Percentiles rank a stretch among this genome's conserved stretches.
phyloP scores from a whole-genome alignment of 2,329 filamentous ascomycete genomes.

The Phialemonium atrogriseum region DNA sequence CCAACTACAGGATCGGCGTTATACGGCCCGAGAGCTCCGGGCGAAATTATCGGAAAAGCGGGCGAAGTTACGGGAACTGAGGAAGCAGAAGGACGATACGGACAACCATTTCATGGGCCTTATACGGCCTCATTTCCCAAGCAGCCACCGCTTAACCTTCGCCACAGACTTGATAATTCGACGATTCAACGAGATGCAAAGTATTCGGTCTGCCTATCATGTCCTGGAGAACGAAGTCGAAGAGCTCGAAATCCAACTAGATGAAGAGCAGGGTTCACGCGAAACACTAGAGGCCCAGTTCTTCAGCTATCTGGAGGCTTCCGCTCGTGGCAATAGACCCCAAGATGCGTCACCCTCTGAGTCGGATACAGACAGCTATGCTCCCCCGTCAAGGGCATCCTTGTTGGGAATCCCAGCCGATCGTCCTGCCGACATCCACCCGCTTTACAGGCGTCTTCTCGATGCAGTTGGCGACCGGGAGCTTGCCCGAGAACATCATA shows the following conservation, averaged over 20 bases:
- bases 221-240: constrained; percentile 28
- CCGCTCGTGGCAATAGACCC: neutral
- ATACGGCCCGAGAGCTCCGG: neutral
- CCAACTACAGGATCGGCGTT: neutral
- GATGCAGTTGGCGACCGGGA: constrained; percentile 35
- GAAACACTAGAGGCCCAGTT: constrained; percentile 26
- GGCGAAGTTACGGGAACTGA: neutral
- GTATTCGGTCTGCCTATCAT: constrained; percentile 28
- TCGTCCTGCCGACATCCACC: constrained; percentile 29
- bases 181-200: constrained; percentile 26
- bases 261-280: constrained; percentile 8
- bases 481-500: constrained; percentile 36
- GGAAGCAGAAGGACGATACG: neutral
- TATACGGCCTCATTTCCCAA: constrained; percentile 23
- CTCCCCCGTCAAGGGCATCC: constrained; percentile 7
- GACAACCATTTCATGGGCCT: constrained; percentile 3
- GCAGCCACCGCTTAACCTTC: constrained; percentile 11
- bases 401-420: constrained; percentile 19
- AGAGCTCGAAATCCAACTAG: constrained; percentile 12
- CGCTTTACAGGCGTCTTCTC: constrained; percentile 35
- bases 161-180: constrained; percentile 17
- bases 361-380: constrained; percentile 1
- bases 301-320: constrained; percentile 17
- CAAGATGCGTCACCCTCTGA: neutral
- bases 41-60: neutral